Percentiles rank a stretch among this genome's conserved stretches.
Evolutionary conservation across 177 flowering plant species (phyloP).

Genomic region (Vitis hybrid): DNA sequence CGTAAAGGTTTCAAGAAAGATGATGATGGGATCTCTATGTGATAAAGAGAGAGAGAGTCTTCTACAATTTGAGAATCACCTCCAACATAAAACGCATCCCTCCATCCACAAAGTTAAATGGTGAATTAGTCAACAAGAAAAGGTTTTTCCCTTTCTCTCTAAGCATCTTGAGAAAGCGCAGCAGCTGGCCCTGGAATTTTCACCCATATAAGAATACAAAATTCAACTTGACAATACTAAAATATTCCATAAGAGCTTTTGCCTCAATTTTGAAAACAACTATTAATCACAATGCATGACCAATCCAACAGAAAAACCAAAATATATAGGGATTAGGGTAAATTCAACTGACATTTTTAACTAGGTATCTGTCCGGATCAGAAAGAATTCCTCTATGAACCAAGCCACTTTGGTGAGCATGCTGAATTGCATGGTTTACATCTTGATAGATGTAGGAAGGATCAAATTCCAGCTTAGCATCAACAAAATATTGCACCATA

Average conservation of each 20-base stretch:
- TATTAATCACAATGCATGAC: neutral
- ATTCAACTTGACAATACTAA: neutral
- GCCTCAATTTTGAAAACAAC: neutral
- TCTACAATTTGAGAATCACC: constrained; percentile 39
- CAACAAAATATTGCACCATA: constrained; percentile 88
- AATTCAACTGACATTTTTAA: constrained; percentile 71
- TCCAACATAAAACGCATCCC: constrained; percentile 93
- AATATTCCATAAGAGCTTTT: neutral
- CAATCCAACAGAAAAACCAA: neutral
- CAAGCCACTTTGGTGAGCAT: constrained; percentile 89
- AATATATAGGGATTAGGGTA: too few relatives aligned
- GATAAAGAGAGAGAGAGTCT: too few relatives aligned
- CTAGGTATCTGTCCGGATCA: constrained; percentile 74
- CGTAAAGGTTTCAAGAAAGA: neutral
- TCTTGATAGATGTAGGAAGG: constrained; percentile 83
- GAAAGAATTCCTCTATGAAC: constrained; percentile 79
- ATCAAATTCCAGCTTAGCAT: constrained; percentile 95
- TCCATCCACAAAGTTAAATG: constrained; percentile 95
- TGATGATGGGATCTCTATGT: neutral
- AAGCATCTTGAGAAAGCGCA: constrained; percentile 71
- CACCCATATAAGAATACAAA: constrained; percentile 6
- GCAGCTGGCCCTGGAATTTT: constrained; percentile 55
- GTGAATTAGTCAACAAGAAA: constrained; percentile 89
- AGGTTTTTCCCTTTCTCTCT: constrained; percentile 89
- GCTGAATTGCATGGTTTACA: constrained; percentile 85